These are phyloP conservation scores for Pichia sp. DNA, from an alignment of 1,139 yeast genomes.

Conservation along the genomic window DNA sequence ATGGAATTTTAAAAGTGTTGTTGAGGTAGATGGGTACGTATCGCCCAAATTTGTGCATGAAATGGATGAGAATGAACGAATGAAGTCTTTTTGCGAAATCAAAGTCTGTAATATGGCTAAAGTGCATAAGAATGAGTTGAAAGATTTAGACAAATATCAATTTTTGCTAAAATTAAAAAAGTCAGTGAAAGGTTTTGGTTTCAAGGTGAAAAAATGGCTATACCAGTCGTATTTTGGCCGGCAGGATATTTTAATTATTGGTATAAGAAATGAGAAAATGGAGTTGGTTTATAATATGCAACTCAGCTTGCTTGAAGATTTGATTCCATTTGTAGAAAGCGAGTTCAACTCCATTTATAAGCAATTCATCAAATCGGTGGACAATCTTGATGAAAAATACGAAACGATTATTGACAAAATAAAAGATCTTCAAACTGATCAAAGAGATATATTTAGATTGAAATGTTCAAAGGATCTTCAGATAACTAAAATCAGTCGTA, in stretches of 20 bases:
- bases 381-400: neutral
- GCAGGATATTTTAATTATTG: slow-evolving; percentile 12
- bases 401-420: slow-evolving; percentile 1
- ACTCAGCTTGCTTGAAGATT: slow-evolving; percentile 5
- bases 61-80: neutral
- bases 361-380: slow-evolving; percentile 2
- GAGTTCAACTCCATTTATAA: slow-evolving; percentile 1
- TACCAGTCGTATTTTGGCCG: slow-evolving; percentile 14
- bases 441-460: slow-evolving; percentile 3
- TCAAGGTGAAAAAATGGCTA: slow-evolving; percentile 11
- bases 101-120: neutral
- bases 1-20: slow-evolving; percentile 9
- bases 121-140: neutral
- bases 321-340: slow-evolving; percentile 10
- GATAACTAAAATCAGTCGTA: too few species aligned
- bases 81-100: neutral
- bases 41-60: neutral
- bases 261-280: slow-evolving; percentile 9
- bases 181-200: slow-evolving; percentile 2
- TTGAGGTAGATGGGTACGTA: slow-evolving; percentile 11
- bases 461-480: neutral
- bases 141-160: neutral
- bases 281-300: slow-evolving; percentile 5
- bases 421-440: neutral
- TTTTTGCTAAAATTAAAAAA: slow-evolving; percentile 2